Percentiles rank a stretch among this genome's conserved stretches.
phyloP scores from a whole-genome alignment of 2,329 filamentous ascomycete species.

The Acephala macrosclerotiorum region DNA sequence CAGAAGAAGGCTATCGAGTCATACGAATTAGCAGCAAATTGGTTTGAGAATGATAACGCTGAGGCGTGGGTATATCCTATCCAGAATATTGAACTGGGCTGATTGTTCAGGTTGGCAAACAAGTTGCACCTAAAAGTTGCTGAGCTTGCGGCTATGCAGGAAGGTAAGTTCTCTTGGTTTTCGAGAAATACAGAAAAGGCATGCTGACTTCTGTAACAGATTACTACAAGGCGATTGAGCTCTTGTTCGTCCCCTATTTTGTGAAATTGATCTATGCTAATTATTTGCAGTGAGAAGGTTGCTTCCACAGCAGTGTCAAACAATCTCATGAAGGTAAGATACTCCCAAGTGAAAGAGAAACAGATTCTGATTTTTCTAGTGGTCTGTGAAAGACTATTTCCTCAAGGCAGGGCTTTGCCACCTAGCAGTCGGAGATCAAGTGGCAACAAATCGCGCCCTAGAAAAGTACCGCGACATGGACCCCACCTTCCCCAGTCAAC shows the following conservation, averaged over 20 bases:
- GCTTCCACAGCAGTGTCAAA: slow-evolving; percentile 81
- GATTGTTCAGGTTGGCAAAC: slow-evolving; percentile 76
- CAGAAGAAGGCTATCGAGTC: slow-evolving; percentile 79
- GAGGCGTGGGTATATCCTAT: slow-evolving; percentile 66
- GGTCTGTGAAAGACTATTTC: slow-evolving; percentile 94
- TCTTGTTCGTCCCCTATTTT: slow-evolving; percentile 54
- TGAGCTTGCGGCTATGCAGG: slow-evolving; percentile 82
- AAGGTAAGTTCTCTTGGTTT: slow-evolving; percentile 29
- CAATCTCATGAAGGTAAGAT: slow-evolving; percentile 75
- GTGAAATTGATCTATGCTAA: too few relatives aligned
- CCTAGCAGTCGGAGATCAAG: slow-evolving; percentile 75
- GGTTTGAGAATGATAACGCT: slow-evolving; percentile 89
- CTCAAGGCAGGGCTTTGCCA: slow-evolving; percentile 94
- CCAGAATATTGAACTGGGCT: not conserved
- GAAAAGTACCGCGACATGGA: slow-evolving; percentile 85
- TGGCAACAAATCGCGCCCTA: slow-evolving; percentile 80
- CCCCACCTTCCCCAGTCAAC: slow-evolving; percentile 75
- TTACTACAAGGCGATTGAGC: slow-evolving; percentile 82
- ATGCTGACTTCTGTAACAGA: slow-evolving; percentile 51
- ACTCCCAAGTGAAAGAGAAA: too few relatives aligned
- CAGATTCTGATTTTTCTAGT: slow-evolving; percentile 46
- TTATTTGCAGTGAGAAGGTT: slow-evolving; percentile 68
- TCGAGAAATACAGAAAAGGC: too few relatives aligned
- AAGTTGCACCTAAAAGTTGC: slow-evolving; percentile 94
- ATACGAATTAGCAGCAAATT: slow-evolving; percentile 85